Evolutionary conservation across 2,329 filamentous ascomycete species (phyloP).

Genomic region (Calonectria naviculata): DNA sequence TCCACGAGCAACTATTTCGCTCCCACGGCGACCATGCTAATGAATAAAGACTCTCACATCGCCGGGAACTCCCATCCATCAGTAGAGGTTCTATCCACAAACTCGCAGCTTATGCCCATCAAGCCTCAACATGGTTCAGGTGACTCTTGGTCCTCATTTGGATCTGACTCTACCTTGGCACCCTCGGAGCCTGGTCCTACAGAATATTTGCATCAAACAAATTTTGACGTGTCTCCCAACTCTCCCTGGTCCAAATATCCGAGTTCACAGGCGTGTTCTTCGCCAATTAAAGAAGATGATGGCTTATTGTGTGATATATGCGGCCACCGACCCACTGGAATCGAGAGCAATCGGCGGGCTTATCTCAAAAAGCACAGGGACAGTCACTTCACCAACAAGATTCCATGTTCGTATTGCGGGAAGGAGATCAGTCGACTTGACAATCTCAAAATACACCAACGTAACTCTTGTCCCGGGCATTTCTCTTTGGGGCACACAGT

Average conservation of each 20-base stretch:
- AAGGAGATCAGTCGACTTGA: neutral
- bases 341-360: neutral
- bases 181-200: neutral
- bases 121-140: neutral
- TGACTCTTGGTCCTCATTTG: neutral
- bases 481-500: neutral
- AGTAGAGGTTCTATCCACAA: too few relatives aligned
- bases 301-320: neutral
- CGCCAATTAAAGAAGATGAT: too few relatives aligned
- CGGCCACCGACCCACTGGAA: neutral
- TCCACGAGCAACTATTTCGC: neutral
- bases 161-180: neutral
- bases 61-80: neutral
- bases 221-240: too few relatives aligned
- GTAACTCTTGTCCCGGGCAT: neutral
- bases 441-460: neutral
- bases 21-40: neutral
- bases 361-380: neutral
- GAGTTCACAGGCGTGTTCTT: too few relatives aligned
- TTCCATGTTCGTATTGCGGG: neutral
- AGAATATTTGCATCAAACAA: neutral
- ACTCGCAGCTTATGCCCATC: neutral
- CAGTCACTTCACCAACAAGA: neutral
- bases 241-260: too few relatives aligned
- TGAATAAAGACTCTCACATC: neutral